Percentiles rank a stretch among this genome's conserved stretches.
These are phyloP conservation scores for Kregervanrija delftensis DNA, from an alignment of 805 yeast genomes.

Conservation along the genomic window DNA sequence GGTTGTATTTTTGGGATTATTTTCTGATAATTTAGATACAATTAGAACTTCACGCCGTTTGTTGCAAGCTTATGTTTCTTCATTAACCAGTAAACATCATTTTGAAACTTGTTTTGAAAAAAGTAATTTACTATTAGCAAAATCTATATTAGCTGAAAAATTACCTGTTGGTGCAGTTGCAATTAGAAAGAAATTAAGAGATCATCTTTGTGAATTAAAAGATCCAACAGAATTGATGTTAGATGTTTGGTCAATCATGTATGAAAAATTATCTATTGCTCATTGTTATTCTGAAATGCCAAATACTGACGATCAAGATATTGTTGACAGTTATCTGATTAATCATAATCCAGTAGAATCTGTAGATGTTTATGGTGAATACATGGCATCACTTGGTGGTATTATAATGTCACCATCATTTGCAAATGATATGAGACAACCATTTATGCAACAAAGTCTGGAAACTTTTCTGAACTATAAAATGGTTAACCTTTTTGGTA, in stretches of 20 bases:
- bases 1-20: conserved; percentile 42
- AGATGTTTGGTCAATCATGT: conserved; percentile 39
- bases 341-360: conserved; percentile 4
- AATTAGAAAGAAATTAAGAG: conserved; percentile 59
- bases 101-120: conserved; percentile 17
- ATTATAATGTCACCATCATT: conserved; percentile 37
- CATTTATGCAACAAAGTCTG: conserved; percentile 22
- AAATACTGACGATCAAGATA: not conserved
- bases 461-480: conserved; percentile 17
- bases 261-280: conserved; percentile 25
- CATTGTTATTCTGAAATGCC: conserved; percentile 6
- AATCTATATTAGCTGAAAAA: conserved; percentile 44
- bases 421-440: conserved; percentile 20
- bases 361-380: conserved; percentile 55
- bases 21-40: conserved; percentile 44
- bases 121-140: conserved; percentile 32
- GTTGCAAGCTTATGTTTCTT: conserved; percentile 21
- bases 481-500: conserved; percentile 19
- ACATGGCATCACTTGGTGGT: conserved; percentile 65
- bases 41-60: conserved; percentile 42
- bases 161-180: conserved; percentile 69
- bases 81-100: conserved; percentile 18
- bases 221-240: conserved; percentile 35
- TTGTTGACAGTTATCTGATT: not conserved
- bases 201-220: conserved; percentile 23